Evolutionary conservation across 1,284 basidiomycete genomes (phyloP).

Genomic region (Cryptococcus sp.): DNA sequence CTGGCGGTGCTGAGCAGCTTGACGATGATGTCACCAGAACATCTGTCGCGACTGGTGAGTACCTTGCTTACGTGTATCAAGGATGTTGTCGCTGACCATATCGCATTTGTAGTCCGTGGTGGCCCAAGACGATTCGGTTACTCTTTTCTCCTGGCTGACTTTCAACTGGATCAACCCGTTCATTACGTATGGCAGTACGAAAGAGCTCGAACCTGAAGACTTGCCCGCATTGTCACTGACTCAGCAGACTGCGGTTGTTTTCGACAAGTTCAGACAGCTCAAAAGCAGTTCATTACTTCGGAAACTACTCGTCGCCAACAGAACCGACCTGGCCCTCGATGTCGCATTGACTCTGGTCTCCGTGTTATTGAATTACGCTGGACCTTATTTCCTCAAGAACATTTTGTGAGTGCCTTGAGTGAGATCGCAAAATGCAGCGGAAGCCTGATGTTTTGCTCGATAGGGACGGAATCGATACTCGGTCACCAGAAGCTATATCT

Average conservation of each 20-base stretch:
- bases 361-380: constrained; percentile 66
- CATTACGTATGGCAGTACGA: constrained; percentile 61
- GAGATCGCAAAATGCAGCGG: not conserved
- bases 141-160: constrained; percentile 73
- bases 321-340: constrained; percentile 71
- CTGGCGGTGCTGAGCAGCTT: constrained; percentile 29
- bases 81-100: not conserved
- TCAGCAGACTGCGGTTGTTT: constrained; percentile 66
- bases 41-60: constrained; percentile 37
- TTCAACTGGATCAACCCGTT: constrained; percentile 75
- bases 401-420: constrained; percentile 43
- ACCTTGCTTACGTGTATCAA: not conserved
- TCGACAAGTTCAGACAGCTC: constrained; percentile 58
- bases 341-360: constrained; percentile 64
- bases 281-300: constrained; percentile 60
- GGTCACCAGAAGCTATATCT: constrained; percentile 58
- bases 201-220: constrained; percentile 67
- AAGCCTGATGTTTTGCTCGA: constrained; percentile 1
- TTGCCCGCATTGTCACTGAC: constrained; percentile 71
- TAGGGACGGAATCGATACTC: constrained; percentile 49
- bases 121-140: constrained; percentile 66
- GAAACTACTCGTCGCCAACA: constrained; percentile 67
- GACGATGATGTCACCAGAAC: constrained; percentile 37
- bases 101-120: constrained; percentile 17
- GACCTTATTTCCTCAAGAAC: constrained; percentile 53